Percentiles rank a stretch among this genome's conserved stretches.
Evolutionary conservation across 78 protist species (phyloP).

Genomic region (Fonticula alba): DNA sequence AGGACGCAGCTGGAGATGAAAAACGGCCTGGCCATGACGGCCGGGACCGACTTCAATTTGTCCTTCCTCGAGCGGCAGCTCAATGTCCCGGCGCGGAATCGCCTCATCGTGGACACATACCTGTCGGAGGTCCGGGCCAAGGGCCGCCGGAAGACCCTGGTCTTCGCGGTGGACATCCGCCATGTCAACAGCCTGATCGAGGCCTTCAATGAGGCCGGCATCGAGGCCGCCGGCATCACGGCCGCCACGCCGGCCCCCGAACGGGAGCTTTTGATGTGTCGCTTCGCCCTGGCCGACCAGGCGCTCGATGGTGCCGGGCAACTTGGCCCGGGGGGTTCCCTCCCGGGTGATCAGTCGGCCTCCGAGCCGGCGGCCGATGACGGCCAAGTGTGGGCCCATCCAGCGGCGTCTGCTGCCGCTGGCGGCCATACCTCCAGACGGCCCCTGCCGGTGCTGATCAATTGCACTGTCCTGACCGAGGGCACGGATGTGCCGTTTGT

Average conservation of each 20-base stretch:
- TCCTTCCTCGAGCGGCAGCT: background rate
- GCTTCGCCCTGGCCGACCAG: background rate
- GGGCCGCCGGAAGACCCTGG: background rate
- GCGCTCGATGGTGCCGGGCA: background rate
- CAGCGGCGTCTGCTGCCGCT: background rate
- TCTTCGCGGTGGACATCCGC: background rate
- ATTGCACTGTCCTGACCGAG: conserved; percentile 4
- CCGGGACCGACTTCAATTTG: background rate
- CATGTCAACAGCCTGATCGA: background rate
- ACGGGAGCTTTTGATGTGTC: background rate
- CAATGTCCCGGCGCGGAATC: background rate
- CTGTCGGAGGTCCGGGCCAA: background rate
- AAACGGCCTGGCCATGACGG: too few relatives aligned
- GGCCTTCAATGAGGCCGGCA: background rate
- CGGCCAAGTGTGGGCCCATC: background rate
- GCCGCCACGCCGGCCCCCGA: background rate
- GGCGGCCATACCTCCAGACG: background rate
- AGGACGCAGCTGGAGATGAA: too few relatives aligned
- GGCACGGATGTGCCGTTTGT: conserved; percentile 6
- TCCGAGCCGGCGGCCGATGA: background rate
- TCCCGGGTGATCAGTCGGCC: background rate
- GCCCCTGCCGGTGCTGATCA: background rate
- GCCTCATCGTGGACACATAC: background rate
- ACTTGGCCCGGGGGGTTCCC: background rate
- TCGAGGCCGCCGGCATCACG: background rate